Base-by-base conservation (phyloP, 306 rosid species). In the Cucurbita argyrosperma region DNA sequence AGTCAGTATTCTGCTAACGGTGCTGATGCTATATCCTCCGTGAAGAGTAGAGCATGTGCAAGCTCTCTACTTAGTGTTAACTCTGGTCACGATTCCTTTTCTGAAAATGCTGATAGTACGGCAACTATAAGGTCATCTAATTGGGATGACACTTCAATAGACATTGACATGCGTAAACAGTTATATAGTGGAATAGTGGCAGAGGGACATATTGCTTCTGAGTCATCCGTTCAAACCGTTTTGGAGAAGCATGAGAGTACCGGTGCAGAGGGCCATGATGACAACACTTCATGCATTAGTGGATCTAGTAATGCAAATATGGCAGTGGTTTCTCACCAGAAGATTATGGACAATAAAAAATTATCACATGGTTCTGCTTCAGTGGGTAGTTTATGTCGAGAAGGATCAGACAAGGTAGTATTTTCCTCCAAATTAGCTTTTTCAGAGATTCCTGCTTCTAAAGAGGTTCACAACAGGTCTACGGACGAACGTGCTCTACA, bases 71-170 rank as follows among this genome's bases (percentile, higher is more conserved):
- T 79, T 23, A 79, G 87, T 12, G 83, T 80, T 42, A 86, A 73
- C 80, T 86, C 90, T 19, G 75, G 84, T 78, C 91, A 81, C 16
- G 90, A 85, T 83, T 85, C 90, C 72, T 57, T 81, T 56, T 86
- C 89, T 37, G 95, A 86, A 81, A 88, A 87, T 84, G 92, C 88
- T 26, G 87, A 90, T 78, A 88, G 91, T 82, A 85, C 74, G 74
- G 82, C 80, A 19, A 75, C 77, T 50, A 30, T 80, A 60, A 82
- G 85, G 76, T 75, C 81, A 37, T 77, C 74, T 63, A 43, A 65
- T 55, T 35, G 52, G 13, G 42, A 71, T 43, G 76, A 56, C 68
- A 76, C 80, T 72, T 74, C 62, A 53, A 80, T 76, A 57, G 76
- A 64, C 50, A 57, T 37, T 50, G 75, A 71, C 65, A 72, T 72